phyloP scores from a whole-genome alignment of 2,329 filamentous ascomycete genomes.

The Clonostachys chloroleuca region DNA sequence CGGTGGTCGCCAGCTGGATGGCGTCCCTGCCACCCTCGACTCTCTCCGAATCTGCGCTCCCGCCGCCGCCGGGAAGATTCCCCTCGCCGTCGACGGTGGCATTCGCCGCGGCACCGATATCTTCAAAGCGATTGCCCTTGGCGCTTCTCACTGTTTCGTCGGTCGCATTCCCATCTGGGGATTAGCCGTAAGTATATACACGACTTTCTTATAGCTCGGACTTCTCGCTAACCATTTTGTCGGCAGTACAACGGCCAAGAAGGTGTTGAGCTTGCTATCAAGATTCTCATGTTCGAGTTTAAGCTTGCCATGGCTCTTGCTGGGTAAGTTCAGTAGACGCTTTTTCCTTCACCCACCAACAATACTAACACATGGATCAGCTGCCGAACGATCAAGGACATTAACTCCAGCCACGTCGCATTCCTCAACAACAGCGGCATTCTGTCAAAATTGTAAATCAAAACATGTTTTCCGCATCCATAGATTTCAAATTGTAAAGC shows the following conservation, averaged over 20 bases:
- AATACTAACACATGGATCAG: no score
- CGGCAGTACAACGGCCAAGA: constrained; percentile 20
- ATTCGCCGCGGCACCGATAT: constrained; percentile 32
- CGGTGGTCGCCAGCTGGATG: constrained; percentile 34
- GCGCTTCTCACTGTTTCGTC: constrained; percentile 33
- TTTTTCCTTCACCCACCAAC: no score
- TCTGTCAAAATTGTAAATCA: no score
- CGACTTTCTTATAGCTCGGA: background rate
- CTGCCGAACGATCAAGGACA: no score
- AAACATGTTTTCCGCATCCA: no score
- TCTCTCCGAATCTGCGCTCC: background rate
- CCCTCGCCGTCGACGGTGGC: constrained; percentile 35
- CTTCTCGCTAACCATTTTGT: background rate
- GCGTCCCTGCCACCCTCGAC: constrained; percentile 6
- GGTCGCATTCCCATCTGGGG: constrained; percentile 33
- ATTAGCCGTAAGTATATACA: constrained; percentile 13
- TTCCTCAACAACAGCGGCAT: no score
- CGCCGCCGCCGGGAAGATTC: constrained; percentile 7
- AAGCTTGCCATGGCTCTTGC: constrained; percentile 15
- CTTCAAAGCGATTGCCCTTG: constrained; percentile 31
- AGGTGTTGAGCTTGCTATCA: constrained; percentile 21
- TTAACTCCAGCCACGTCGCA: no score
- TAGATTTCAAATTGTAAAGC: no score
- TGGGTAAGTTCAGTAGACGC: constrained; percentile 1
- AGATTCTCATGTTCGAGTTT: constrained; percentile 21